A percentile compares a stretch with the other conserved stretches of the same genome.
These are phyloP conservation scores for Salmacisia buchloeana DNA, from an alignment of 1,284 basidiomycete species.

Conservation along the genomic window DNA sequence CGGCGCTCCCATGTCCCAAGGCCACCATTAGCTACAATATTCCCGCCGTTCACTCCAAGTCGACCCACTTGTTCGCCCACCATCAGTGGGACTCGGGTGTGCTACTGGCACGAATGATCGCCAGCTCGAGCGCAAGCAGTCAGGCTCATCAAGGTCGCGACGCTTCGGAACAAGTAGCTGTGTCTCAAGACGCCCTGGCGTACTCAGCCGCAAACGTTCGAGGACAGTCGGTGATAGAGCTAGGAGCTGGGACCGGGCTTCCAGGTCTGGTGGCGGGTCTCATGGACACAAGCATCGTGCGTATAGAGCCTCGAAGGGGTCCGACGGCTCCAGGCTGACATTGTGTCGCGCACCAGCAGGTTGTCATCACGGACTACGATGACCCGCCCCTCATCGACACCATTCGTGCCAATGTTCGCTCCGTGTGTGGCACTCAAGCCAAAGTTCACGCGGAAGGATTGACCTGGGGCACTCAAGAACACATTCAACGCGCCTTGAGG, in stretches of 20 bases:
- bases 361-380: constrained; percentile 32
- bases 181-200: neutral
- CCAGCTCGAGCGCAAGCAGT: constrained; percentile 14
- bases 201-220: constrained; percentile 26
- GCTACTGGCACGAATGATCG: constrained; percentile 33
- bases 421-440: constrained; percentile 18
- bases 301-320: neutral
- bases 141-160: neutral
- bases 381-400: constrained; percentile 25
- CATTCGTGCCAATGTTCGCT: neutral
- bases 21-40: neutral
- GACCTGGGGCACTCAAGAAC: constrained; percentile 20
- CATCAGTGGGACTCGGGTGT: constrained; percentile 47
- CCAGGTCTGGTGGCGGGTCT: constrained; percentile 30
- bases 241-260: constrained; percentile 42
- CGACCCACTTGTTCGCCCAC: constrained; percentile 41
- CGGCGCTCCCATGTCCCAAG: constrained; percentile 19
- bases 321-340: neutral
- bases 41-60: neutral
- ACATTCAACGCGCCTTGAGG: constrained; percentile 9
- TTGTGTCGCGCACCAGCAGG: neutral
- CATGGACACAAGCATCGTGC: constrained; percentile 17
- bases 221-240: constrained; percentile 25
- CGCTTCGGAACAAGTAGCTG: no score
- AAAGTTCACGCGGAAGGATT: constrained; percentile 19